These are phyloP conservation scores for Bjerkandera adusta DNA, from an alignment of 1,284 basidiomycete genomes.

Conservation along the genomic window DNA sequence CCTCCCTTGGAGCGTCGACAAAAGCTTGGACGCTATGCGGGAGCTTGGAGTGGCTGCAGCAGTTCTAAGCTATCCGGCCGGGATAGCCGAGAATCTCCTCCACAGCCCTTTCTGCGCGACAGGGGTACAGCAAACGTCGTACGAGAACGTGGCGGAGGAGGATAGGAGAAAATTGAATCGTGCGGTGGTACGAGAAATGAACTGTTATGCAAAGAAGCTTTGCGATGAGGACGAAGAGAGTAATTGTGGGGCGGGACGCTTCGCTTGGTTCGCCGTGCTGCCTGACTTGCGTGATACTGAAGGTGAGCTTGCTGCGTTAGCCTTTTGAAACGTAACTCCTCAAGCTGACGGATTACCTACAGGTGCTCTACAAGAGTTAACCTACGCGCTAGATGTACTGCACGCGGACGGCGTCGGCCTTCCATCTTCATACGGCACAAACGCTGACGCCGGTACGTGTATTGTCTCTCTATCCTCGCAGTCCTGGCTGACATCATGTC, in stretches of 20 bases:
- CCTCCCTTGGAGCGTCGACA: slow-evolving; percentile 60
- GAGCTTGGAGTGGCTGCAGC: slow-evolving; percentile 50
- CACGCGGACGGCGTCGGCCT: slow-evolving; percentile 60
- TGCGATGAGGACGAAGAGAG: slow-evolving; percentile 36
- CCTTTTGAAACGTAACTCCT: too few relatives aligned
- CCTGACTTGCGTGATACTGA: slow-evolving; percentile 58
- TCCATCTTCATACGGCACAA: slow-evolving; percentile 58
- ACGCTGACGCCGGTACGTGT: slow-evolving; percentile 25
- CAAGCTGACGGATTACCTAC: neutral
- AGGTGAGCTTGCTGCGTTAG: slow-evolving; percentile 43
- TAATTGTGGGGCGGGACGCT: slow-evolving; percentile 51
- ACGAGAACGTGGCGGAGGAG: neutral
- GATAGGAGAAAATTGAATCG: slow-evolving; percentile 29
- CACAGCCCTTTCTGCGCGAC: slow-evolving; percentile 2
- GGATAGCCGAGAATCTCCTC: slow-evolving; percentile 30
- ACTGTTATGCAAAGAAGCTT: slow-evolving; percentile 44
- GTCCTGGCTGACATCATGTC: neutral
- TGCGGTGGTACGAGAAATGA: slow-evolving; percentile 42
- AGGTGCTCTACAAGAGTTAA: slow-evolving; percentile 54
- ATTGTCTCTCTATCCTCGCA: neutral
- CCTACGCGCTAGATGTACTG: slow-evolving; percentile 55
- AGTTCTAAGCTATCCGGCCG: slow-evolving; percentile 63
- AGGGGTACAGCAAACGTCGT: neutral
- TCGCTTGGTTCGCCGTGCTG: slow-evolving; percentile 65
- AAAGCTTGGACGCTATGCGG: slow-evolving; percentile 61